Evolutionary conservation across 768 basidiomycete species (phyloP).

Genomic region (Austroboletus festivus): DNA sequence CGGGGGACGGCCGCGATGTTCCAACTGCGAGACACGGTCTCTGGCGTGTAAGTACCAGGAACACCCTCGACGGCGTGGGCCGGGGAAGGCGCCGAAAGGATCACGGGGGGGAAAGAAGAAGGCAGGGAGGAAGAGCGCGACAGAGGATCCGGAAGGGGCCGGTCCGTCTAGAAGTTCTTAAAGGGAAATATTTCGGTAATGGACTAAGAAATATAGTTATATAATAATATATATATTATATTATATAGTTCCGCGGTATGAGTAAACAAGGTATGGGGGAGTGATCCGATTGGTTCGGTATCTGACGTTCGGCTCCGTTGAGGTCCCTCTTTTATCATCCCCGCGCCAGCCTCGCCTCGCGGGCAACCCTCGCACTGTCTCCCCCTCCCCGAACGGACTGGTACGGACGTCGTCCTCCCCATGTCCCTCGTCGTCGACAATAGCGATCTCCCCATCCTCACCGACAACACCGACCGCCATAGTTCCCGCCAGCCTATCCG

Average conservation of each 20-base stretch:
- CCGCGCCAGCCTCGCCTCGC: constrained; percentile 65
- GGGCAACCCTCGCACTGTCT: constrained; percentile 47
- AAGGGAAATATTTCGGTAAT: constrained; percentile 16
- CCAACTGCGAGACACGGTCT: constrained; percentile 56
- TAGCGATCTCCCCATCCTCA: constrained; percentile 48
- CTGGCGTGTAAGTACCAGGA: constrained; percentile 53
- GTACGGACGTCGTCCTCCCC: constrained; percentile 36
- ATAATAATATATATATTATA: constrained; percentile 24
- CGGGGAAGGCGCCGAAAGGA: constrained; percentile 71
- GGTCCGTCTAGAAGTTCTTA: constrained; percentile 24
- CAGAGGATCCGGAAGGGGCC: constrained; percentile 26
- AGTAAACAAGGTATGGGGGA: constrained; percentile 7
- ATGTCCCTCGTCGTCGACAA: constrained; percentile 57
- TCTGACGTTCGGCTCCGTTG: constrained; percentile 44
- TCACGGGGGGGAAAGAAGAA: constrained; percentile 50
- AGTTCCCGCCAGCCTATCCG: constrained; percentile 22
- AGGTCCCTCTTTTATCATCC: constrained; percentile 50
- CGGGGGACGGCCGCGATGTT: constrained; percentile 59
- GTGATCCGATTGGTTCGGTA: constrained; percentile 66
- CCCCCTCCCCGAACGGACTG: constrained; percentile 50
- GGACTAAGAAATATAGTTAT: constrained; percentile 17
- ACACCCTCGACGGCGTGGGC: constrained; percentile 58
- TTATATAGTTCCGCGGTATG: constrained; percentile 29
- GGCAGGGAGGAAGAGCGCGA: constrained; percentile 25
- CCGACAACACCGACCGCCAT: constrained; percentile 40